A percentile compares a stretch with the other conserved stretches of the same genome.
phyloP scores from a whole-genome alignment of 345 rosid species.

The Nephelium lappaceum region DNA sequence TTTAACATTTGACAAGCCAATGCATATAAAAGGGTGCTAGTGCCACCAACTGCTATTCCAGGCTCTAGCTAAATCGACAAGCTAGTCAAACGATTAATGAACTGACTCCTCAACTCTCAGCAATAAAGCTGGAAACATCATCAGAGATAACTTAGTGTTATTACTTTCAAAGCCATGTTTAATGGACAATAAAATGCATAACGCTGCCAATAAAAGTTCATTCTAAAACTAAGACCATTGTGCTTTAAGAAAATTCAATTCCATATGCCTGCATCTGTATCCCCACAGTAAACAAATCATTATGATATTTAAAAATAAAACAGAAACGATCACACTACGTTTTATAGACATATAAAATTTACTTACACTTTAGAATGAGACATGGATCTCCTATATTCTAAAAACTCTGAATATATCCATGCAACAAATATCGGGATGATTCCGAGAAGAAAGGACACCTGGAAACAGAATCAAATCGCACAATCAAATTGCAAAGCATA shows the following conservation, averaged over 20 bases:
- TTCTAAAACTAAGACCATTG: not conserved
- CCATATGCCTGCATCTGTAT: not conserved
- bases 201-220: not conserved
- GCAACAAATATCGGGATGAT: constrained; percentile 75
- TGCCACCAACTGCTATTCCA: not conserved
- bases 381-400: constrained; percentile 65
- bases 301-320: not conserved
- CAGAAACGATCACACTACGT: not conserved
- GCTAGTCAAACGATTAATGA: not conserved
- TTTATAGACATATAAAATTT: not conserved
- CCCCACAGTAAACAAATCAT: not conserved
- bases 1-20: not conserved
- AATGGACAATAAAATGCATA: not conserved
- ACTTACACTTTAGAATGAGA: constrained; percentile 81
- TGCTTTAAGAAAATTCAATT: not conserved
- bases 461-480: constrained; percentile 29
- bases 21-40: not conserved
- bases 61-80: not conserved
- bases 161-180: not conserved
- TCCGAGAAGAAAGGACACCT: constrained; percentile 94
- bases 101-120: not conserved
- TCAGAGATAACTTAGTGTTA: not conserved
- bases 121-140: not conserved
- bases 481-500: not conserved
- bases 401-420: constrained; percentile 89